Percentiles rank a stretch among this genome's conserved stretches.
phyloP scores from a whole-genome alignment of 2,329 filamentous ascomycete species.

The Coccinonectria pachysandricola region DNA sequence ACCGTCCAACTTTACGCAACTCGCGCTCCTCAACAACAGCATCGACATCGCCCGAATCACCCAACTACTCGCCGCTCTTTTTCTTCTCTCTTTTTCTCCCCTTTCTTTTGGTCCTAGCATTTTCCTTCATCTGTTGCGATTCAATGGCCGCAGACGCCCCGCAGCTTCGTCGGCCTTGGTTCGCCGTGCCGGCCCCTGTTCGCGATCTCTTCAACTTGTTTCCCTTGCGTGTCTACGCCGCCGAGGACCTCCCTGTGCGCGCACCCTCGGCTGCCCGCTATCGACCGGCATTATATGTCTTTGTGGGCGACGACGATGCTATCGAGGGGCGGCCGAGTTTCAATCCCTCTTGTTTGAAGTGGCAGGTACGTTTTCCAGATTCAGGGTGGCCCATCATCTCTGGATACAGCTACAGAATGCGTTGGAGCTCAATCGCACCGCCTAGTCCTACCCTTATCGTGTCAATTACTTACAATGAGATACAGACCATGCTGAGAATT shows the following conservation, averaged over 20 bases:
- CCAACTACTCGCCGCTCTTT: no score
- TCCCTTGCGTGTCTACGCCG: constrained; percentile 64
- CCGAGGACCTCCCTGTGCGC: constrained; percentile 63
- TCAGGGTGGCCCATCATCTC: no score
- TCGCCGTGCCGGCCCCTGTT: constrained; percentile 61
- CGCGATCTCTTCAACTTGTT: constrained; percentile 77
- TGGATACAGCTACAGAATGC: no score
- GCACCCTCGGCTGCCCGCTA: constrained; percentile 30
- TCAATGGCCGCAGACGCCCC: constrained; percentile 8
- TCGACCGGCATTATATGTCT: constrained; percentile 61
- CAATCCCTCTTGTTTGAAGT: constrained; percentile 90
- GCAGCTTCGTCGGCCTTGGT: constrained; percentile 33
- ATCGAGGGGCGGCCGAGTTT: constrained; percentile 58
- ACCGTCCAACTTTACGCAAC: no score
- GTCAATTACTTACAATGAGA: no score
- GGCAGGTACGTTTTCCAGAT: constrained; percentile 77
- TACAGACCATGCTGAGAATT: constrained; percentile 73
- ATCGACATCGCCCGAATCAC: no score
- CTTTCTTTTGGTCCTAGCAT: no score
- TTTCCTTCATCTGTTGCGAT: no score
- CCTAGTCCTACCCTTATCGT: no score
- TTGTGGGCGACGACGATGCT: constrained; percentile 56
- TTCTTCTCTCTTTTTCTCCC: no score
- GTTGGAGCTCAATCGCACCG: no score
- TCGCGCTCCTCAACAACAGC: no score